Evolutionary conservation across 164 flowering plant genomes (phyloP).

Genomic region (Taxillus chinensis): DNA sequence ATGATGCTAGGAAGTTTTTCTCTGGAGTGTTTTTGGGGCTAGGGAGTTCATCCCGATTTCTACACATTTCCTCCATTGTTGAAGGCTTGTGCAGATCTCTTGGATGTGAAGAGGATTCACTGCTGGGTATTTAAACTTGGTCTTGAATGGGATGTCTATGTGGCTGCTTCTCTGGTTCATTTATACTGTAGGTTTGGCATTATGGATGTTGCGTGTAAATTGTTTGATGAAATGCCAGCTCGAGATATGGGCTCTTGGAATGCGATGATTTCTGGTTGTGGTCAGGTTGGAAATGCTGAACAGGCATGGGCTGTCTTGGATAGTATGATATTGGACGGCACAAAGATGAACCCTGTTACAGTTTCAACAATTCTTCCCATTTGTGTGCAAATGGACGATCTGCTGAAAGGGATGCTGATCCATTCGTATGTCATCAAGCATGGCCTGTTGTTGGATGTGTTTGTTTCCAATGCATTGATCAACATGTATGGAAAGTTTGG

Average conservation of each 20-base stretch:
- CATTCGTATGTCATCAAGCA: slow-evolving; percentile 48
- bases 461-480: slow-evolving; percentile 60
- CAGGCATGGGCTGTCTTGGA: slow-evolving; percentile 40
- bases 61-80: slow-evolving; percentile 60
- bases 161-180: slow-evolving; percentile 59
- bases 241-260: slow-evolving; percentile 64
- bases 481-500: slow-evolving; percentile 57
- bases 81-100: slow-evolving; percentile 42
- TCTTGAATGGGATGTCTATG: slow-evolving; percentile 48
- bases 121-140: slow-evolving; percentile 45
- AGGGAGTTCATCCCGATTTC: slow-evolving; percentile 44
- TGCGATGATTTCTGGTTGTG: slow-evolving; percentile 53
- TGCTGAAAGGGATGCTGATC: slow-evolving; percentile 24
- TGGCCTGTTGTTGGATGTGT: slow-evolving; percentile 43
- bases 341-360: slow-evolving; percentile 45
- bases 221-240: slow-evolving; percentile 47
- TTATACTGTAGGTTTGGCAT: slow-evolving; percentile 46
- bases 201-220: slow-evolving; percentile 25
- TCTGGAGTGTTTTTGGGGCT: slow-evolving; percentile 21
- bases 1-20: slow-evolving; percentile 36
- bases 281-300: slow-evolving; percentile 38
- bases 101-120: slow-evolving; percentile 43
- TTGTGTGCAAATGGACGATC: slow-evolving; percentile 38
- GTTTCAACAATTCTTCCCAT: slow-evolving; percentile 43
- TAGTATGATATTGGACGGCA: slow-evolving; percentile 38